Evolutionary conservation across 495 filamentous ascomycete species (phyloP).

Genomic region (Penicillium taxi): DNA sequence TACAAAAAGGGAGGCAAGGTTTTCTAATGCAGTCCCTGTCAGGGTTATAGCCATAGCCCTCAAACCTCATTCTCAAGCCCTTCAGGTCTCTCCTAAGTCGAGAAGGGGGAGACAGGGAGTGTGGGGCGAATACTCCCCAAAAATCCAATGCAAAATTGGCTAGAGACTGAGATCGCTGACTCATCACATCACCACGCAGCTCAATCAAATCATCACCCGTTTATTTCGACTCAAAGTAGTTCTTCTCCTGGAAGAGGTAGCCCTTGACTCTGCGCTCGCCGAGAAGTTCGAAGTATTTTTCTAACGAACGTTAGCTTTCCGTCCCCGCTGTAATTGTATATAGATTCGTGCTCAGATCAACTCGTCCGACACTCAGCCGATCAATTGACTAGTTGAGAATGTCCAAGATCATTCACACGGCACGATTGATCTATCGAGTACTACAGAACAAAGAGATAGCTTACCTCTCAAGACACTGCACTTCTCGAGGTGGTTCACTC

Average conservation of each 20-base stretch:
- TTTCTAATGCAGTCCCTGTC: background rate
- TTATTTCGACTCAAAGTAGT: slow-evolving; percentile 47
- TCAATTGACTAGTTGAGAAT: too few species aligned
- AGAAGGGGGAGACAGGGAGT: background rate
- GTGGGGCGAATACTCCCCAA: too few species aligned
- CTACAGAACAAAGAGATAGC: slow-evolving; percentile 10
- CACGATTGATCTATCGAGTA: background rate
- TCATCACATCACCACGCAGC: background rate
- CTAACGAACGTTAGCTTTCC: too few species aligned
- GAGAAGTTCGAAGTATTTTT: slow-evolving; percentile 87
- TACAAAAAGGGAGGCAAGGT: slow-evolving; percentile 9
- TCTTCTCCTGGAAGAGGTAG: slow-evolving; percentile 88
- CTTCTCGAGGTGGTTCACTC: slow-evolving; percentile 96
- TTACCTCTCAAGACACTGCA: slow-evolving; percentile 84
- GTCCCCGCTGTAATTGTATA: too few species aligned
- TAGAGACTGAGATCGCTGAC: background rate
- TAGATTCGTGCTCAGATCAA: too few species aligned
- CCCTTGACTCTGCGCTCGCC: slow-evolving; percentile 78
- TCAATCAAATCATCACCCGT: background rate
- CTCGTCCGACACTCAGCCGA: background rate
- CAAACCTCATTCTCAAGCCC: background rate
- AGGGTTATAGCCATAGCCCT: background rate
- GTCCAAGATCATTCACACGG: too few species aligned
- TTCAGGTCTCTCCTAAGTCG: background rate
- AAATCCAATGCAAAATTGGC: too few species aligned